These are phyloP conservation scores for Crithidia bombi DNA, from an alignment of 208 protist genomes.

Conservation along the genomic window DNA sequence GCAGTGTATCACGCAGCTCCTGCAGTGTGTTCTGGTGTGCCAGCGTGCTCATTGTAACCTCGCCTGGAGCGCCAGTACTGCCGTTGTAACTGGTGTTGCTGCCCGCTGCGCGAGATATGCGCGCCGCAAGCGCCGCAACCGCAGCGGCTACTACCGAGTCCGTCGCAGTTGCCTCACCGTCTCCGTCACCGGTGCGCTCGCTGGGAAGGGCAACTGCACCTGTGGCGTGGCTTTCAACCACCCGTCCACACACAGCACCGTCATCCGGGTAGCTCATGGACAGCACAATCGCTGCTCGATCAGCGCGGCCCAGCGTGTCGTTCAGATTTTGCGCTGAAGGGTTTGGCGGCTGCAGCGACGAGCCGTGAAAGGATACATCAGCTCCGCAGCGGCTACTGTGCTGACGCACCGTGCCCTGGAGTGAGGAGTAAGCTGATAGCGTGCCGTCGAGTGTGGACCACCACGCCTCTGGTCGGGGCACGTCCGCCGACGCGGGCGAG, in stretches of 20 bases:
- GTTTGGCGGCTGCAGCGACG: neutral
- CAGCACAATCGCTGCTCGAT: conserved; percentile 55
- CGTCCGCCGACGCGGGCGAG: neutral
- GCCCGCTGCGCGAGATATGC: conserved; percentile 4
- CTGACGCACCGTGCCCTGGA: neutral
- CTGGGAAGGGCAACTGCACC: neutral
- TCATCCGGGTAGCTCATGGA: conserved; percentile 12
- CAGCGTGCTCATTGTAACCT: conserved; percentile 6
- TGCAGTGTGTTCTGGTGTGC: conserved; percentile 18
- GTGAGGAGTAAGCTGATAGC: conserved; percentile 16
- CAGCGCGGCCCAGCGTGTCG: conserved; percentile 46
- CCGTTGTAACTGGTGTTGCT: neutral
- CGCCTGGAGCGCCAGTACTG: neutral
- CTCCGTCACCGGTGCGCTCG: neutral
- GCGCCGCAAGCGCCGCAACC: conserved; percentile 1
- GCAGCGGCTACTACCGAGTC: neutral
- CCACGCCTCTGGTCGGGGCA: conserved; percentile 21
- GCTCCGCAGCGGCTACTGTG: neutral
- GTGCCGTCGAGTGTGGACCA: conserved; percentile 40
- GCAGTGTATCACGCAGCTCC: conserved; percentile 31
- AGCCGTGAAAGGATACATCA: neutral
- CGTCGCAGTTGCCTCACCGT: neutral
- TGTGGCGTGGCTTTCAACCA: neutral
- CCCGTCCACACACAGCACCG: neutral
- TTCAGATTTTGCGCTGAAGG: conserved; percentile 37